Conservation (phyloP, 306 rosid genomes). For the Macrotyloma uniflorum region DNA sequence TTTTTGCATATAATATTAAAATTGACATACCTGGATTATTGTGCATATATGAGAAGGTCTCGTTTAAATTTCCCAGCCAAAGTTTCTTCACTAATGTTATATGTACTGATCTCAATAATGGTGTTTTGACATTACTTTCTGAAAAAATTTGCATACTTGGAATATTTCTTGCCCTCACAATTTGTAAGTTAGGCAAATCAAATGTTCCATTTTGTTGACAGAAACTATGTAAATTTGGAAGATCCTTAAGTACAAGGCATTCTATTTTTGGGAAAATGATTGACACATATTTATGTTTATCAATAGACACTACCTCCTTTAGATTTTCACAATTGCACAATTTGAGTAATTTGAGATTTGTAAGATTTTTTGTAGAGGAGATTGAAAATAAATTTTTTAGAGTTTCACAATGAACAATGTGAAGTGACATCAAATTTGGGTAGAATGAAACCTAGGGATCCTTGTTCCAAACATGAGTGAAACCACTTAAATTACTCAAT, state of each 20-base stretch:
- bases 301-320: not conserved
- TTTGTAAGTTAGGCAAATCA: not conserved
- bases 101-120: not conserved
- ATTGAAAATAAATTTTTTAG: not conserved
- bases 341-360: not conserved
- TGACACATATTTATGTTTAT: not conserved
- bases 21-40: too few relatives aligned
- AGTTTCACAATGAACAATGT: too few relatives aligned
- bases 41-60: not conserved
- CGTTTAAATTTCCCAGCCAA: not conserved
- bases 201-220: not conserved
- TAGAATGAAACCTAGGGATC: not conserved
- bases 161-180: not conserved
- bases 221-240: not conserved
- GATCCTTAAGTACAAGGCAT: too few relatives aligned
- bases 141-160: not conserved
- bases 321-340: not conserved
- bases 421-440: not conserved
- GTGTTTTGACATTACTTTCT: not conserved
- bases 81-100: too few relatives aligned
- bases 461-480: not conserved
- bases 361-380: not conserved
- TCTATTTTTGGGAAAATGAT: not conserved
- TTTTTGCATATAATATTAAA: too few relatives aligned
- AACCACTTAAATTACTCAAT: not conserved